These are phyloP conservation scores for Pharus latifolius DNA, from an alignment of 176 grass and related monocot species.

Conservation along the genomic window DNA sequence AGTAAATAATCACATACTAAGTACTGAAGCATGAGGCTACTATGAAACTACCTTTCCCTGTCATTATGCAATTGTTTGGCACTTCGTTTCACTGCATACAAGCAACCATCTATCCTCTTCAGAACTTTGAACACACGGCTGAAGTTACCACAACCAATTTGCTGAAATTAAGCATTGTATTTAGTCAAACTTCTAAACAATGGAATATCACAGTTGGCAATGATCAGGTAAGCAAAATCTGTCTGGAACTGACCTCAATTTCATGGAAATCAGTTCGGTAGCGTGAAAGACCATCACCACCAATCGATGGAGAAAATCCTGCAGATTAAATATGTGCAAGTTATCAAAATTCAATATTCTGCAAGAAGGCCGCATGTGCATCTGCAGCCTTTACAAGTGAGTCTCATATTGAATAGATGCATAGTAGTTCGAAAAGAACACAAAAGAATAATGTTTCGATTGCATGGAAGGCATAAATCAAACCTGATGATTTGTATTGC, in stretches of 20 bases:
- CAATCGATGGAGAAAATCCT: constrained; percentile 67
- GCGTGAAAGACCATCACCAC: constrained; percentile 68
- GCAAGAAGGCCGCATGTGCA: too few relatives aligned
- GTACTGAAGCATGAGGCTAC: neutral
- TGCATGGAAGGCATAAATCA: neutral
- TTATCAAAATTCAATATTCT: too few relatives aligned
- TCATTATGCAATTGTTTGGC: constrained; percentile 69
- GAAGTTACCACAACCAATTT: constrained; percentile 94
- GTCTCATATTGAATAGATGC: neutral
- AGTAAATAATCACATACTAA: constrained; percentile 9
- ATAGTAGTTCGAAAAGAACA: neutral
- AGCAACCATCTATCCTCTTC: constrained; percentile 91
- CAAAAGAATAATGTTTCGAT: neutral
- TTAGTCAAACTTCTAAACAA: constrained; percentile 2
- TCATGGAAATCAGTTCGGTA: constrained; percentile 94
- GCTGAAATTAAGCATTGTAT: constrained; percentile 36
- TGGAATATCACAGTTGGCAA: neutral
- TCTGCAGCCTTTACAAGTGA: neutral
- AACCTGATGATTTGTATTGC: constrained; percentile 72
- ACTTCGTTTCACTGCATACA: constrained; percentile 93
- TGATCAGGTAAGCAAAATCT: neutral
- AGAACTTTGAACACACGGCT: constrained; percentile 91
- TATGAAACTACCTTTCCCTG: constrained; percentile 61
- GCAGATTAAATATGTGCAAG: constrained; percentile 4
- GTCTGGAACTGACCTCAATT: constrained; percentile 45